Evolutionary conservation across 1,284 basidiomycete genomes (phyloP).

Genomic region (Coniferiporia sulphurascens): DNA sequence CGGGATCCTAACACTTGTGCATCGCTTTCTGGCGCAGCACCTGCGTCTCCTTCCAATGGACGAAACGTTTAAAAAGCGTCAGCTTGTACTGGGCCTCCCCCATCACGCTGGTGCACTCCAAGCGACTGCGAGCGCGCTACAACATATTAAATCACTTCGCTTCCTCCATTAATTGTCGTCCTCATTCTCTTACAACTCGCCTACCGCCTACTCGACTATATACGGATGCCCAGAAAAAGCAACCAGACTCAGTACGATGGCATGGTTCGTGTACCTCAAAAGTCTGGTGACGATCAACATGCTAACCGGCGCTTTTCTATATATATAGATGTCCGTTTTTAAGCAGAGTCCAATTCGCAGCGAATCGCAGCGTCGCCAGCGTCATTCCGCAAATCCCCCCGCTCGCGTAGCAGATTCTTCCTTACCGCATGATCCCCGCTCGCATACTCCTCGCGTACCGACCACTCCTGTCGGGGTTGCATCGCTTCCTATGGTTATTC

Average conservation of each 20-base stretch:
- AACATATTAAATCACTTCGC: not conserved
- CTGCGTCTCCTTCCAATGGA: not conserved
- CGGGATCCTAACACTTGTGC: constrained; percentile 1
- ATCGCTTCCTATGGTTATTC: not conserved
- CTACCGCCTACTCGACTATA: not conserved
- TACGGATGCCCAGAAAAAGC: constrained; percentile 14
- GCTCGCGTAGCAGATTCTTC: not conserved
- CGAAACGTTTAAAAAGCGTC: constrained; percentile 5
- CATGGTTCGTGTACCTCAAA: constrained; percentile 3
- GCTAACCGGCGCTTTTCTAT: not conserved
- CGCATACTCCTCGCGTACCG: not conserved
- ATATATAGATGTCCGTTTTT: constrained; percentile 13
- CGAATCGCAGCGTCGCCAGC: not conserved
- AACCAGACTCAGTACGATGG: constrained; percentile 14
- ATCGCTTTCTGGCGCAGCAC: not conserved
- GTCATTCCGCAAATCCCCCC: not conserved
- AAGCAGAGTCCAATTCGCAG: not conserved
- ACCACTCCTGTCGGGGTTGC: not conserved
- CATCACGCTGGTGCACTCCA: constrained; percentile 4
- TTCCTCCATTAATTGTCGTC: not conserved
- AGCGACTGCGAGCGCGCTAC: not conserved
- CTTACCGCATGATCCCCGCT: not conserved
- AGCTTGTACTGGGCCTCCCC: not conserved
- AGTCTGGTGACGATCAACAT: not conserved
- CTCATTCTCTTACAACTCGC: not conserved